Conservation (phyloP, 1,284 basidiomycete species). For the Puccinia hordei region DNA sequence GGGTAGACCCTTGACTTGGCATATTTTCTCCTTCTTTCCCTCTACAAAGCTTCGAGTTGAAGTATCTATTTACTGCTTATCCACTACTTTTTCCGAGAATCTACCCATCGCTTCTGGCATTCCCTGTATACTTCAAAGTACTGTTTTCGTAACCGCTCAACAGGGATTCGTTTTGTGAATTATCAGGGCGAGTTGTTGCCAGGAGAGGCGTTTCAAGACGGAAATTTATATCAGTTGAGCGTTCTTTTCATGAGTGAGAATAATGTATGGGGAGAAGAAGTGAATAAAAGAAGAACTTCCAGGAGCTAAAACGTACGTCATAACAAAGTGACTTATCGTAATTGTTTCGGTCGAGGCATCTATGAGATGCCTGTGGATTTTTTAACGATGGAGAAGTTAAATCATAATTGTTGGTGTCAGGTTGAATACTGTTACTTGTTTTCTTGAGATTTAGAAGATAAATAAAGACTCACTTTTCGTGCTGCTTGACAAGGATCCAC, state of each 20-base stretch:
- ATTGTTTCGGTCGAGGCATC: slow-evolving; percentile 43
- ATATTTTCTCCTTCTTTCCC: no score
- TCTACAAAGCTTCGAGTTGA: no score
- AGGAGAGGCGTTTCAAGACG: not conserved
- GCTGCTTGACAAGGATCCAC: slow-evolving; percentile 49
- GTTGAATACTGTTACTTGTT: not conserved
- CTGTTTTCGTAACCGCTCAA: not conserved
- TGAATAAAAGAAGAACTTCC: not conserved
- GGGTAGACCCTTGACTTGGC: no score
- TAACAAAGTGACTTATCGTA: slow-evolving; percentile 43
- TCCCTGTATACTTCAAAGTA: slow-evolving; percentile 48
- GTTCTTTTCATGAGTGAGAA: not conserved
- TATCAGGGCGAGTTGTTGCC: not conserved
- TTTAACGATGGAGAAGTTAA: not conserved
- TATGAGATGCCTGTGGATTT: slow-evolving; percentile 23
- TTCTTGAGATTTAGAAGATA: not conserved
- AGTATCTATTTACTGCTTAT: no score
- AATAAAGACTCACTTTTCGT: slow-evolving; percentile 20
- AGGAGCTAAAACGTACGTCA: slow-evolving; percentile 2
- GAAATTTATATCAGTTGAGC: not conserved
- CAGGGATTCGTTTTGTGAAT: not conserved
- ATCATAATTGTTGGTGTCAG: not conserved
- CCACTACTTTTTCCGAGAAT: slow-evolving; percentile 2
- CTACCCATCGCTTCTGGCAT: slow-evolving; percentile 38
- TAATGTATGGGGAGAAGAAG: no score